These are phyloP conservation scores for Vitellaria paradoxa DNA, from an alignment of 179 eudicot genomes.

Conservation along the genomic window DNA sequence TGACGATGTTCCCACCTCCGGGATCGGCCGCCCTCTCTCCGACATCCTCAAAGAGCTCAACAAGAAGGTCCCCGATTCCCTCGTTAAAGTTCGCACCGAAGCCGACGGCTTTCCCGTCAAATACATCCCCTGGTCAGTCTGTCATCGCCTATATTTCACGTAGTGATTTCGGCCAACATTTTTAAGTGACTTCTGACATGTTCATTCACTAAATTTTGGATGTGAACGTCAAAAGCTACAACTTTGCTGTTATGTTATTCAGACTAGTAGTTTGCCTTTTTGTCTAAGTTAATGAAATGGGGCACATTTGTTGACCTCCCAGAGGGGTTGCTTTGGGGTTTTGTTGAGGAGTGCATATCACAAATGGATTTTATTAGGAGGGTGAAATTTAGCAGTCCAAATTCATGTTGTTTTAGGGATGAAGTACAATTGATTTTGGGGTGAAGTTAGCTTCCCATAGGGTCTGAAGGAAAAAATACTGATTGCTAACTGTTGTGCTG, in stretches of 20 bases:
- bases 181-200: too few relatives aligned
- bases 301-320: neutral
- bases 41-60: slow-evolving; percentile 80
- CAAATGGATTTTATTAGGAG: too few relatives aligned
- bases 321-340: neutral
- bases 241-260: too few relatives aligned
- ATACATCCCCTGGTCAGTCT: slow-evolving; percentile 77
- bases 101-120: slow-evolving; percentile 50
- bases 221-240: neutral
- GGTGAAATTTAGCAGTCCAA: neutral
- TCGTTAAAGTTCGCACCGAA: slow-evolving; percentile 54
- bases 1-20: slow-evolving; percentile 44
- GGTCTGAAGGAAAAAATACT: neutral
- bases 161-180: neutral
- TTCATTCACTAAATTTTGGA: neutral
- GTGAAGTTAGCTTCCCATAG: neutral
- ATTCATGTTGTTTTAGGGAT: neutral
- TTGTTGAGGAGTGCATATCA: neutral
- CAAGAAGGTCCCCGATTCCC: slow-evolving; percentile 75
- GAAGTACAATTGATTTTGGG: neutral
- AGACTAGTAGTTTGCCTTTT: too few relatives aligned
- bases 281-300: too few relatives aligned
- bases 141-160: neutral
- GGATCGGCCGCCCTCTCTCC: slow-evolving; percentile 69
- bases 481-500: too few relatives aligned